Percentiles rank a stretch among this genome's conserved stretches.
Evolutionary conservation across 306 rosid genomes (phyloP).

Genomic region (Prunus dulcis): DNA sequence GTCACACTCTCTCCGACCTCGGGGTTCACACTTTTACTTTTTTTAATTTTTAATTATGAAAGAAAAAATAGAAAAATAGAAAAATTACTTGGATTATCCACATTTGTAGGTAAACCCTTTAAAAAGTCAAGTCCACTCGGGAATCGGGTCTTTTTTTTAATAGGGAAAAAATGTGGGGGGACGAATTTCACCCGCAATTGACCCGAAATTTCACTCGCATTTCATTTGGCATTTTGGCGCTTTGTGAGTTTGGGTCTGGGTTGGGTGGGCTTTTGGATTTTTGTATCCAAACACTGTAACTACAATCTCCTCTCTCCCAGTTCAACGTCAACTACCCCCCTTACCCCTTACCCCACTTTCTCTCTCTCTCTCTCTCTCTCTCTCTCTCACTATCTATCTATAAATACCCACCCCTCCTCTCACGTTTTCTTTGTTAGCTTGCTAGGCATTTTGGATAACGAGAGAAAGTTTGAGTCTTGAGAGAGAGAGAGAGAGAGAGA

Average conservation of each 20-base stretch:
- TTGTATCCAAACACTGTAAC: conserved; percentile 2
- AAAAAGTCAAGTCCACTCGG: conserved; percentile 18
- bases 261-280: conserved; percentile 5
- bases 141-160: not conserved
- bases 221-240: conserved; percentile 5
- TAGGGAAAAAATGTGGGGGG: not conserved
- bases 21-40: not conserved
- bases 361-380: not conserved
- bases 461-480: conserved; percentile 8
- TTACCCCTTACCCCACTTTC: not conserved
- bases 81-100: conserved; percentile 26
- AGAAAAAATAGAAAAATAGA: not conserved
- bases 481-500: conserved; percentile 27
- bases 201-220: conserved; percentile 17
- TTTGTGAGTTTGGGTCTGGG: not conserved
- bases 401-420: conserved; percentile 32
- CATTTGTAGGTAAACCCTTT: conserved; percentile 23
- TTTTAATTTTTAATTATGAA: too few species aligned
- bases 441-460: conserved; percentile 14
- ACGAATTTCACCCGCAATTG: conserved; percentile 6
- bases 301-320: not conserved
- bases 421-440: conserved; percentile 21
- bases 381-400: conserved; percentile 18
- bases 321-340: conserved; percentile 34
- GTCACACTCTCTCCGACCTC: conserved; percentile 7